Percentiles rank a stretch among this genome's conserved stretches.
Evolutionary conservation across 441 rosid genomes (phyloP).

Genomic region (Pelargonium citronellum): DNA sequence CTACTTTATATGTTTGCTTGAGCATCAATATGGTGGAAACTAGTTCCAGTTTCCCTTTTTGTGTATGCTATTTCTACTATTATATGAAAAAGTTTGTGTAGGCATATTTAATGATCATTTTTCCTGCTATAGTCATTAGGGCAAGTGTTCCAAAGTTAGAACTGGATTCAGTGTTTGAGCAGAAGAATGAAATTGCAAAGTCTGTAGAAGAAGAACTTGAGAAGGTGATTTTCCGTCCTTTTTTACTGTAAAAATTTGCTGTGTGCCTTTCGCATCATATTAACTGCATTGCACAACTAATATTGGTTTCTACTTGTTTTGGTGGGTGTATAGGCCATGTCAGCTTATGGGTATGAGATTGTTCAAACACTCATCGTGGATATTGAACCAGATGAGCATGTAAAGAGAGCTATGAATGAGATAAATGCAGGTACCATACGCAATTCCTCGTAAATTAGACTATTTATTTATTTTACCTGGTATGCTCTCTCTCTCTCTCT

Average conservation of each 20-base stretch:
- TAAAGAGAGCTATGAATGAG: conserved; percentile 67
- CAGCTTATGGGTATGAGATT: conserved; percentile 57
- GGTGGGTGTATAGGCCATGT: conserved; percentile 40
- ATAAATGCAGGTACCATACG: conserved; percentile 48
- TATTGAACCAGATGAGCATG: conserved; percentile 56
- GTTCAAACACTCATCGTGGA: conserved; percentile 59
- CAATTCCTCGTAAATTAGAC: neutral
- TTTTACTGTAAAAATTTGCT: neutral
- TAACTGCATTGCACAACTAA: neutral
- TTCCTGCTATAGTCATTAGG: conserved; percentile 39
- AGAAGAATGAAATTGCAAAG: conserved; percentile 59
- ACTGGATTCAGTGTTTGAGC: conserved; percentile 53
- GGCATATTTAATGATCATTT: neutral
- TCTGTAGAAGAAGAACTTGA: conserved; percentile 61
- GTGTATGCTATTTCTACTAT: too few relatives aligned
- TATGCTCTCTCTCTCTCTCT: too few relatives aligned
- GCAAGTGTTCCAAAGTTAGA: conserved; percentile 59
- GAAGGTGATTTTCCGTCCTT: conserved; percentile 32
- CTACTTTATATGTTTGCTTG: too few relatives aligned
- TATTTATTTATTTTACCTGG: neutral
- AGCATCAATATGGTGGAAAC: too few relatives aligned
- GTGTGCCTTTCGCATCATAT: neutral
- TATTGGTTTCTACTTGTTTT: neutral
- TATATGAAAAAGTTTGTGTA: too few relatives aligned
- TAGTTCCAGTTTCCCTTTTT: too few relatives aligned